A percentile compares a stretch with the other conserved stretches of the same genome.
phyloP scores from a whole-genome alignment of 441 rosid genomes.

The Populus hybrid region DNA sequence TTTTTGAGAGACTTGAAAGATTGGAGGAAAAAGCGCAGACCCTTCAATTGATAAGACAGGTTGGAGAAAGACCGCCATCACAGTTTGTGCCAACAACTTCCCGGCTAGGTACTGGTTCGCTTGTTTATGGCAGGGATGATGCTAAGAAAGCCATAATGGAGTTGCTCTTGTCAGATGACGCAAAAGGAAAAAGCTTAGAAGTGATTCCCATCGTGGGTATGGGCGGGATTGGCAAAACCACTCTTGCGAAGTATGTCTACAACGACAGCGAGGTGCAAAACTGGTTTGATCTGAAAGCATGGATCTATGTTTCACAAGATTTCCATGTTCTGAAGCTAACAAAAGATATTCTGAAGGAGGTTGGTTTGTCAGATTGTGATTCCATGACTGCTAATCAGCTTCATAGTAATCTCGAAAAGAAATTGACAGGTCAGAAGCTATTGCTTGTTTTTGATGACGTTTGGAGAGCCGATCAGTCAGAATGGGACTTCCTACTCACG shows the following conservation, averaged over 20 bases:
- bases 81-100: constrained; percentile 9
- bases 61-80: background rate
- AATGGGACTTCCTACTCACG: background rate
- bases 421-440: constrained; percentile 1
- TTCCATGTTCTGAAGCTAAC: constrained; percentile 1
- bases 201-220: constrained; percentile 9
- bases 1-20: background rate
- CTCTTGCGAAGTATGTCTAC: background rate
- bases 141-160: constrained; percentile 6
- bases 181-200: background rate
- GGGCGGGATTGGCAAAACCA: constrained; percentile 19
- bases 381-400: background rate
- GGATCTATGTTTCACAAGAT: constrained; percentile 10
- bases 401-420: background rate
- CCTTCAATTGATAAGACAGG: background rate
- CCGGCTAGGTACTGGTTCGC: background rate
- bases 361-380: background rate
- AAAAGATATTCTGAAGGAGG: background rate
- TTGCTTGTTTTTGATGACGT: constrained; percentile 27
- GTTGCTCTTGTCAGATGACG: background rate
- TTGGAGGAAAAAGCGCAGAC: background rate
- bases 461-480: constrained; percentile 6
- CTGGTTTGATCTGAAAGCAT: constrained; percentile 2
- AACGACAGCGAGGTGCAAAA: background rate
- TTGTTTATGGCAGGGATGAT: background rate